Conservation (phyloP, 306 rosid genomes). For the Mucuna pruriens region DNA sequence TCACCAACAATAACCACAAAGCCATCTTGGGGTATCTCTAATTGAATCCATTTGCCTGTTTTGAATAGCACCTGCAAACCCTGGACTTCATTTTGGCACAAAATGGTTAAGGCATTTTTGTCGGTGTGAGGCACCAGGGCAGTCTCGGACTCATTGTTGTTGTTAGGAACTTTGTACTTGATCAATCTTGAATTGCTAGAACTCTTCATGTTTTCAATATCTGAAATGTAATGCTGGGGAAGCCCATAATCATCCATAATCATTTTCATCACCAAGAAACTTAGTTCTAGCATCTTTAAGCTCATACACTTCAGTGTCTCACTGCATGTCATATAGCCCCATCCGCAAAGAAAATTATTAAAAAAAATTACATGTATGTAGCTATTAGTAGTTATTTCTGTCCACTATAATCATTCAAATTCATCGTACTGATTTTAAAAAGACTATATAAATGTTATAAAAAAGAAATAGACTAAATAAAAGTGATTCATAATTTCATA, state of each 20-base stretch:
- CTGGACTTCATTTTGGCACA: slow-evolving; percentile 57
- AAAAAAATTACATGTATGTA: too few relatives aligned
- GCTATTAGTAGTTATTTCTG: too few relatives aligned
- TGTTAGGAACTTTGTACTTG: slow-evolving; percentile 48
- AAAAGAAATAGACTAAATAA: too few relatives aligned
- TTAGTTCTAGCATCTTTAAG: slow-evolving; percentile 40
- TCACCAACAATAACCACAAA: slow-evolving; percentile 55
- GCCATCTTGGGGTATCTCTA: slow-evolving; percentile 40
- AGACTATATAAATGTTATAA: too few relatives aligned
- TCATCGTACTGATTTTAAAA: too few relatives aligned
- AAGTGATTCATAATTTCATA: too few relatives aligned
- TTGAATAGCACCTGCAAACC: slow-evolving; percentile 57
- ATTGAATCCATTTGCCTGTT: slow-evolving; percentile 50
- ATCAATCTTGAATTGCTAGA: slow-evolving; percentile 36
- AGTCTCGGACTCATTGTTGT: not conserved
- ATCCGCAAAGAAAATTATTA: not conserved
- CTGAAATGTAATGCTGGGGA: slow-evolving; percentile 38
- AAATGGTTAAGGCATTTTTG: slow-evolving; percentile 42
- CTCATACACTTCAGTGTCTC: slow-evolving; percentile 45
- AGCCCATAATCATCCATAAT: slow-evolving; percentile 48
- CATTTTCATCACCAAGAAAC: slow-evolving; percentile 44
- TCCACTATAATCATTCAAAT: too few relatives aligned
- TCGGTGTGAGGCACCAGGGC: slow-evolving; percentile 58
- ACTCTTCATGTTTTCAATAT: slow-evolving; percentile 35
- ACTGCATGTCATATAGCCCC: slow-evolving; percentile 11